phyloP scores from a whole-genome alignment of 1,284 basidiomycete genomes.

The Ceratobasidium papillatum region DNA sequence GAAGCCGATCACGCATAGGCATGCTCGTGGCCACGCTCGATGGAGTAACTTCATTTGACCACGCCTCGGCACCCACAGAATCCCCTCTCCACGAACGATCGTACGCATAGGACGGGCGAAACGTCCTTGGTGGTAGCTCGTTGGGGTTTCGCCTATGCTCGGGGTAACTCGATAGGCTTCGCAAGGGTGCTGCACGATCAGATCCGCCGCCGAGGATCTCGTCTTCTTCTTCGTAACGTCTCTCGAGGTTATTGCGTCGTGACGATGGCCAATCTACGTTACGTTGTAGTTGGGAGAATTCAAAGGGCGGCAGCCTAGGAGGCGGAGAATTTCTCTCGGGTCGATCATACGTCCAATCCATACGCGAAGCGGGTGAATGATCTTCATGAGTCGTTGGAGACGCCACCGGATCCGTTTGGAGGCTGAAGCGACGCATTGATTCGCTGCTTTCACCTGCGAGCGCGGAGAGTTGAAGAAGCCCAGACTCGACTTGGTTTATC shows the following conservation, averaged over 20 bases:
- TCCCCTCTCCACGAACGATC: slow-evolving; percentile 14
- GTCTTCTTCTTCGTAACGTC: background rate
- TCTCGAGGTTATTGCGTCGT: background rate
- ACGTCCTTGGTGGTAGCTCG: background rate
- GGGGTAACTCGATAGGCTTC: slow-evolving; percentile 9
- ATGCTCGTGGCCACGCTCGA: slow-evolving; percentile 9
- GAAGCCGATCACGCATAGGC: slow-evolving; percentile 26
- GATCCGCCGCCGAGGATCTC: background rate
- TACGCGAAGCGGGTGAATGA: background rate
- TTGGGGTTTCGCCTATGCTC: slow-evolving; percentile 7
- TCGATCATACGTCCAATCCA: slow-evolving; percentile 27
- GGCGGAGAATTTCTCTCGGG: slow-evolving; percentile 22
- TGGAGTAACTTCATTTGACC: slow-evolving; percentile 21
- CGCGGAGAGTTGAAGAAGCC: slow-evolving; percentile 18
- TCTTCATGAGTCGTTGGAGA: slow-evolving; percentile 2
- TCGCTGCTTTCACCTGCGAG: slow-evolving; percentile 20
- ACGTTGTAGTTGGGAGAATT: slow-evolving; percentile 15
- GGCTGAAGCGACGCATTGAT: background rate
- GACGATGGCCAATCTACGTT: slow-evolving; percentile 29
- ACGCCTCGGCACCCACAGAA: background rate
- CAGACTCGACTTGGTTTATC: slow-evolving; percentile 35
- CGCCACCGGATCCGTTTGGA: background rate
- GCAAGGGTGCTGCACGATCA: background rate
- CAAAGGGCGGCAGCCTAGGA: slow-evolving; percentile 23
- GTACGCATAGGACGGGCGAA: slow-evolving; percentile 8